Conservation (phyloP, 2,329 filamentous ascomycete species). For the Botrytis sinoallii region DNA sequence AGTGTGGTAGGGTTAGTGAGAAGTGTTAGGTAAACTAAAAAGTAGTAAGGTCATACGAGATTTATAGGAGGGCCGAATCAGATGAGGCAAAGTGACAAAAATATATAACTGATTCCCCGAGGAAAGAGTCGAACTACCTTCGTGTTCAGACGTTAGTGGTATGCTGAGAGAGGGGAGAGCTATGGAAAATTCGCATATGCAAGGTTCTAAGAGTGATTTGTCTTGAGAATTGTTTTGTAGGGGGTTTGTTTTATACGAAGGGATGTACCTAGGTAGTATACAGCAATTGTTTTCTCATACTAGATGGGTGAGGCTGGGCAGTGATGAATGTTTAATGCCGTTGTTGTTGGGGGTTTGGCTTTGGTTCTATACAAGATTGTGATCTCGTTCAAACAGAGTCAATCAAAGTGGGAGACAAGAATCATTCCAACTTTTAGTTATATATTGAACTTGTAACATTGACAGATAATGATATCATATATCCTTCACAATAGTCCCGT, state of each 20-base stretch:
- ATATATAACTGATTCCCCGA: not conserved
- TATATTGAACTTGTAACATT: no score
- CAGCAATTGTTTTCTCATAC: fast-evolving
- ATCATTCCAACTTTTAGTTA: no score
- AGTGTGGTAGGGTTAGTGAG: not conserved
- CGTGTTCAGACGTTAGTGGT: fast-evolving
- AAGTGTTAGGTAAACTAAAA: not conserved
- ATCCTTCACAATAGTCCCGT: not conserved
- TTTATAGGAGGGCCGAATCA: fast-evolving
- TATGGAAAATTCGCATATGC: not conserved
- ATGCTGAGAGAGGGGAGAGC: not conserved
- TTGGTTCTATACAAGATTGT: not conserved
- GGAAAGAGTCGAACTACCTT: not conserved
- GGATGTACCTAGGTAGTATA: not conserved
- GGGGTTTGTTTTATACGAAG: not conserved
- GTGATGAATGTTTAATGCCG: not conserved
- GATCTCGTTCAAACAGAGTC: not conserved
- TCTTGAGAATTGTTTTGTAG: not conserved
- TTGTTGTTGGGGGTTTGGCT: not conserved
- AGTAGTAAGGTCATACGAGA: not conserved
- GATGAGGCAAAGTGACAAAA: not conserved
- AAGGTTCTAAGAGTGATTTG: fast-evolving
- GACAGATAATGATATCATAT: not conserved
- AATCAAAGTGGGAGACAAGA: not conserved
- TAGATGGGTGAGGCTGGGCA: not conserved